Evolutionary conservation across 352 stramenopile species (phyloP).

Genomic region (Globisporangium ultimum): DNA sequence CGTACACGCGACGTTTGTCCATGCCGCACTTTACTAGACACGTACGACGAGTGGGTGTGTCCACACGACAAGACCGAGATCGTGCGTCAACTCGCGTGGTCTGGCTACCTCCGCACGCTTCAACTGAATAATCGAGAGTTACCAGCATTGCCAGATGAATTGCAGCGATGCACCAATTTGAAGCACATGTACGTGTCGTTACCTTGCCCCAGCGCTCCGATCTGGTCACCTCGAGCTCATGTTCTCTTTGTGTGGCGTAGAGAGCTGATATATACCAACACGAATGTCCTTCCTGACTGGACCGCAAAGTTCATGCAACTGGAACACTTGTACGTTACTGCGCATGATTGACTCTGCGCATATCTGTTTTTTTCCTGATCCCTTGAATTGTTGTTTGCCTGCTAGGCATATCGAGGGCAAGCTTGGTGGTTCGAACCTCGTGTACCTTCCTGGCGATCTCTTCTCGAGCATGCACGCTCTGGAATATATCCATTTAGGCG

Average conservation of each 20-base stretch:
- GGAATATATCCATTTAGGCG: conserved; percentile 27
- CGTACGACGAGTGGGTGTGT: conserved; percentile 5
- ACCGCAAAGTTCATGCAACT: conserved; percentile 19
- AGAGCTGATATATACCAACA: conserved; percentile 22
- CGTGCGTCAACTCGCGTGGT: neutral
- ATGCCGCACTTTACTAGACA: neutral
- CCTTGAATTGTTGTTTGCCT: neutral
- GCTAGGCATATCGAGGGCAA: conserved; percentile 25
- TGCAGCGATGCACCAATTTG: conserved; percentile 22
- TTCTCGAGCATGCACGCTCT: conserved; percentile 25
- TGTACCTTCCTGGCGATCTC: conserved; percentile 15
- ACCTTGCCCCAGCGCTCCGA: neutral
- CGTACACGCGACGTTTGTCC: neutral
- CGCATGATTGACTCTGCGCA: too few relatives aligned
- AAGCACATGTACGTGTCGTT: conserved; percentile 26
- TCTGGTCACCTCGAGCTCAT: too few relatives aligned
- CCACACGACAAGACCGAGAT: neutral
- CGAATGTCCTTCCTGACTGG: conserved; percentile 18
- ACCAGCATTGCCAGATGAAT: conserved; percentile 10
- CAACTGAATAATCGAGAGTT: conserved; percentile 34
- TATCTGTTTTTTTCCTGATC: too few relatives aligned
- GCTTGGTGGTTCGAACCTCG: neutral
- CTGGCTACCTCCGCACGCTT: conserved; percentile 18
- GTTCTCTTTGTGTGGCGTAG: conserved; percentile 4
- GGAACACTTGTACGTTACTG: conserved; percentile 25